Percentiles rank a stretch among this genome's conserved stretches.
These are phyloP conservation scores for Asclepias syriaca DNA, from an alignment of 257 asterid species.

Conservation along the genomic window DNA sequence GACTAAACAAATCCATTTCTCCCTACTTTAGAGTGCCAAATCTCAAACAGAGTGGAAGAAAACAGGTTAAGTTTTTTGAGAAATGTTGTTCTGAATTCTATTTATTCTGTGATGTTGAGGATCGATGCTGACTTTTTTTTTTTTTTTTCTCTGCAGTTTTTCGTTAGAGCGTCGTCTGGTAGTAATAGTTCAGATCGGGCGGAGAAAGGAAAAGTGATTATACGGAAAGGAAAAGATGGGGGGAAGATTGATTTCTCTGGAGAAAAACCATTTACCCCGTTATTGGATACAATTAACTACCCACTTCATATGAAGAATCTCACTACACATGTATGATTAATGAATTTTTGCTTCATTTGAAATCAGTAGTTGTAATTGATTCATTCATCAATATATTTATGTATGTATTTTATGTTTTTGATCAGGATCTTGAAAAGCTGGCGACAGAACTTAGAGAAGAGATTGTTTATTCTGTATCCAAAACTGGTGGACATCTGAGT, in stretches of 20 bases:
- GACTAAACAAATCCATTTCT: slow-evolving; percentile 28
- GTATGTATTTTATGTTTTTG: not conserved
- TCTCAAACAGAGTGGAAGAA: slow-evolving; percentile 22
- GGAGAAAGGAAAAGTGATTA: slow-evolving; percentile 27
- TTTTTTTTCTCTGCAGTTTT: slow-evolving; percentile 24
- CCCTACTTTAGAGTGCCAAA: slow-evolving; percentile 25
- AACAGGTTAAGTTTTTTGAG: slow-evolving; percentile 40
- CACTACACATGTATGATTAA: slow-evolving; percentile 31
- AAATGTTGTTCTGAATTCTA: not conserved
- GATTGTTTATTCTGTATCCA: slow-evolving; percentile 46
- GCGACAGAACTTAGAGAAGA: slow-evolving; percentile 77
- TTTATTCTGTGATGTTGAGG: not conserved
- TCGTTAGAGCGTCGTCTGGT: slow-evolving; percentile 47
- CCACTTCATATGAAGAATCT: slow-evolving; percentile 78
- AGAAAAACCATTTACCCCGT: slow-evolving; percentile 56
- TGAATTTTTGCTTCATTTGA: not conserved
- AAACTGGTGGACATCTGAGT: slow-evolving; percentile 69
- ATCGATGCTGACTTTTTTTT: not conserved
- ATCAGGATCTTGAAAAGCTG: slow-evolving; percentile 68
- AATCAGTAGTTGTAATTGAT: not conserved
- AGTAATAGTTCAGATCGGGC: slow-evolving; percentile 28
- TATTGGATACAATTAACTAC: slow-evolving; percentile 61
- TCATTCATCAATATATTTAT: too few relatives aligned
- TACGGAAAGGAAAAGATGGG: slow-evolving; percentile 39
- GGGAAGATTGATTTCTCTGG: slow-evolving; percentile 57